Evolutionary conservation across 768 basidiomycete genomes (phyloP).

Genomic region (Porphyrellus cyaneotinctus): DNA sequence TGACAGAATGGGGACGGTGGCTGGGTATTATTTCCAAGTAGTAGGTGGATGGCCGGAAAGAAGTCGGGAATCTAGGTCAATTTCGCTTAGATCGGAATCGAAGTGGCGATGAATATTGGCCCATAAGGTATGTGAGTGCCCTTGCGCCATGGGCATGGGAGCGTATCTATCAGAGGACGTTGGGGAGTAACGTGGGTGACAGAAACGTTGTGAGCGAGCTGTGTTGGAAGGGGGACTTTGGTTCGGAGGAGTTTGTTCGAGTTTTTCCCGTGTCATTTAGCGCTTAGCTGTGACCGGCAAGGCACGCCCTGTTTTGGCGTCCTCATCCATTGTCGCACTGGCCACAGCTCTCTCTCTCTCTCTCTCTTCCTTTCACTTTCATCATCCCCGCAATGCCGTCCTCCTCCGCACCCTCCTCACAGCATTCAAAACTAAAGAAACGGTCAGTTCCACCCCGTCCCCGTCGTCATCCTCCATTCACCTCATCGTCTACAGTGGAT

Average conservation of each 20-base stretch:
- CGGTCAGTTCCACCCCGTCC: conserved; percentile 21
- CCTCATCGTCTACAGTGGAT: conserved; percentile 29
- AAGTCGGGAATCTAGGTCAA: conserved; percentile 13
- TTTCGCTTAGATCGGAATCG: conserved; percentile 31
- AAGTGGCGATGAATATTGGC: conserved; percentile 22
- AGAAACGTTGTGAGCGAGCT: too few relatives aligned
- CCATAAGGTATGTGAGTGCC: conserved; percentile 11
- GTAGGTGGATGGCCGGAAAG: conserved; percentile 8
- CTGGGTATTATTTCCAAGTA: neutral
- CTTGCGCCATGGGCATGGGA: neutral
- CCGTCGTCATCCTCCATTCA: conserved; percentile 12
- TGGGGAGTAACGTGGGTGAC: too few relatives aligned
- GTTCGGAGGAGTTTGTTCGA: neutral
- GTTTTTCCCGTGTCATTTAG: conserved; percentile 28
- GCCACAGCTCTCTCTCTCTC: conserved; percentile 34
- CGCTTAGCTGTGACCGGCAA: conserved; percentile 38
- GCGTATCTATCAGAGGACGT: neutral
- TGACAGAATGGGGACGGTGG: neutral
- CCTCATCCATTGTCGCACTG: conserved; percentile 42
- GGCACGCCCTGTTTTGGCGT: conserved; percentile 32
- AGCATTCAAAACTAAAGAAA: conserved; percentile 26
- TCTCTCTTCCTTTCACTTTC: conserved; percentile 39
- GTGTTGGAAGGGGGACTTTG: too few relatives aligned
- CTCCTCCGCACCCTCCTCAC: conserved; percentile 20
- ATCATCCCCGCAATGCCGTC: conserved; percentile 25